Evolutionary conservation across 345 rosid species (phyloP), one percentile per base, ranked within the genome.

Genomic region (Citrus glauca): DNA sequence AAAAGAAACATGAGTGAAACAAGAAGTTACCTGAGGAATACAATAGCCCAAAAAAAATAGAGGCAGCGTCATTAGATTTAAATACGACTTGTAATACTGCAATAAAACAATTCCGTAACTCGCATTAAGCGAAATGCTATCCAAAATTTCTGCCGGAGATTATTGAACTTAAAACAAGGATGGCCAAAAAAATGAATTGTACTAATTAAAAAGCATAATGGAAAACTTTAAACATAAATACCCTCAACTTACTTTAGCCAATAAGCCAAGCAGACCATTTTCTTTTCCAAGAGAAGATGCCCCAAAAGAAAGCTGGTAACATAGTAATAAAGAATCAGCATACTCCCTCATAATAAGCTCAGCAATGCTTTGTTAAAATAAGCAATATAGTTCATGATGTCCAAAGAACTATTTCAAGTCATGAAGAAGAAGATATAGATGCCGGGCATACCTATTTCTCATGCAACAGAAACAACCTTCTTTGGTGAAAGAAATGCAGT

Each of bases 1-100:
- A 65, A 6, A 63, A 57, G 61, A 68, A 19, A 37, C 20, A 56
- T 19, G 56, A 72, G 24, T 48, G 33, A 38, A 27, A 45, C 30
- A 73, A 42, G 30, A 80, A 63, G 45, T 80, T 89, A 95, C 98
- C 97, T 93, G 97, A 68, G 98, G 98, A 82, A 95, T 87, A 81
- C 76, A 86, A 81, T 66, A 87, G 56, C 91, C 85, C n/a, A 87
- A 82, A 76, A 77, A 66, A 75, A 91, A 80, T 56, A 93, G 65
- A 79, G 89, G 89, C 60, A 83, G 55, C 6, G 95, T 79, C 84
- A 91, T 57, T 62, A 91, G 1, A 68, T 90, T 83, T 88, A 95
- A 81, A 80, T 88, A 89, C 48, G 19, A 33, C 86, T 85, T 90
- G 90, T 79, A 91, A 74, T 78, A 81, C 98, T 95, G 94, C 89